Base-by-base conservation (phyloP, 225 moss, liverwort and hornwort genomes). In the Lunularia cruciata region DNA sequence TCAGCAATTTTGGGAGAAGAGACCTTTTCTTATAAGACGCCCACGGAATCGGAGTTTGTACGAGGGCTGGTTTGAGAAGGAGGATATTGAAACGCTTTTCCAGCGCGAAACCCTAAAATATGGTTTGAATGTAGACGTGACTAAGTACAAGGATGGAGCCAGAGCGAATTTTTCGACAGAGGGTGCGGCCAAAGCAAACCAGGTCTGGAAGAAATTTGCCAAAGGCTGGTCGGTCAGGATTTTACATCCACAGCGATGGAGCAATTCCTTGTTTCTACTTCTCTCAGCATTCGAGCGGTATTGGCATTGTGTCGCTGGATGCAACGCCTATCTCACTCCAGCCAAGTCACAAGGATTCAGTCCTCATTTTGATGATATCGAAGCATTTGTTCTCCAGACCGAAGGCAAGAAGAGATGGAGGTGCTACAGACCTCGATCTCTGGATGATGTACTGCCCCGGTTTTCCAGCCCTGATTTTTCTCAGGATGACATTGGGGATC, bases 221-320 rank as follows among this genome's bases (percentile, higher is more conserved):
- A 90, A 96, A 15, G 96, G 92, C 1, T 96, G 96, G 96, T 96
- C 96, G 2, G 89, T 96, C 77, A 75, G 96, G 38, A 83, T 96
- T 42, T 74, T 92, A 40, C 96, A 96, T 75, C 96, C 96, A 15
- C 90, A 96, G 70, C 83, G 92, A 57, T 96, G 96, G 92, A 87
- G 87, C 47, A 90, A 92, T 72, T 72, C 90, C 0, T 62, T 96
- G 19, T 92, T 96, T 74, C 59, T 85, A 62, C 71, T 92, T 42
- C 85, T 96, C 11, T 92, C 96, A 34, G 96, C 96, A 5, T 96
- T 96, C 57, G 96, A 96, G 76, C 86, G 96, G 39, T 86, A 87
- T 69, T 96, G 90, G 90, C 83, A 87, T 6, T 90, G 84, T 69
- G 87, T 92, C 30, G 92, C 92, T 37, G 96, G 96, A 40, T 96